phyloP scores from a whole-genome alignment of 169 alveolate genomes.

The Babesia gibsoni region DNA sequence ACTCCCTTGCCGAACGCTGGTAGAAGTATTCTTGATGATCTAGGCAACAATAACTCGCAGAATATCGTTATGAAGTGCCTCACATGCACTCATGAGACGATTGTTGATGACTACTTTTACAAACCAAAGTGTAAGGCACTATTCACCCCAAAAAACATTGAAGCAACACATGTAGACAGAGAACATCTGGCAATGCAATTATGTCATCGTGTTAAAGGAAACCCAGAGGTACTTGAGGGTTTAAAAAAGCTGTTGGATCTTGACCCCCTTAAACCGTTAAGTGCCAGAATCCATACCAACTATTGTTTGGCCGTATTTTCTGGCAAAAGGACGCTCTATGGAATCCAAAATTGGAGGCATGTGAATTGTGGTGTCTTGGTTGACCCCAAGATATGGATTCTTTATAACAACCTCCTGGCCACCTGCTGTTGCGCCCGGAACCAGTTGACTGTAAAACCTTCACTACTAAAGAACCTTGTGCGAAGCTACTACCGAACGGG shows the following conservation, averaged over 20 bases:
- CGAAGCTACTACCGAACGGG: constrained; percentile 35
- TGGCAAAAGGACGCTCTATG: constrained; percentile 27
- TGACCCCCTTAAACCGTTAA: neutral
- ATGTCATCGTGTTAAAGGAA: neutral
- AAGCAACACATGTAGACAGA: neutral
- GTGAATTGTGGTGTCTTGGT: constrained; percentile 18
- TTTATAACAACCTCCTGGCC: constrained; percentile 40
- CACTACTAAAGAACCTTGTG: constrained; percentile 47
- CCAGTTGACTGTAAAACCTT: constrained; percentile 23
- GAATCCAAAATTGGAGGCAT: constrained; percentile 61
- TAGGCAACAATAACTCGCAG: neutral
- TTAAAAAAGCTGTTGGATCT: neutral
- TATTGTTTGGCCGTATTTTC: constrained; percentile 29
- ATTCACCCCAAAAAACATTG: neutral
- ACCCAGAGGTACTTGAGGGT: neutral
- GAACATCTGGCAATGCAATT: neutral
- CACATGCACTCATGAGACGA: constrained; percentile 3
- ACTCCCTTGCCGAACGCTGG: neutral
- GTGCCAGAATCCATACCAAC: neutral
- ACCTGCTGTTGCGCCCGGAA: constrained; percentile 30
- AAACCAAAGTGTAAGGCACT: neutral
- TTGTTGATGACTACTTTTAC: neutral
- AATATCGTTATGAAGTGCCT: neutral
- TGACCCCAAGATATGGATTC: constrained; percentile 46
- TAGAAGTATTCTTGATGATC: constrained; percentile 17